These are phyloP conservation scores for Hansfordia pulvinata DNA, from an alignment of 2,329 filamentous ascomycete species.

Conservation along the genomic window DNA sequence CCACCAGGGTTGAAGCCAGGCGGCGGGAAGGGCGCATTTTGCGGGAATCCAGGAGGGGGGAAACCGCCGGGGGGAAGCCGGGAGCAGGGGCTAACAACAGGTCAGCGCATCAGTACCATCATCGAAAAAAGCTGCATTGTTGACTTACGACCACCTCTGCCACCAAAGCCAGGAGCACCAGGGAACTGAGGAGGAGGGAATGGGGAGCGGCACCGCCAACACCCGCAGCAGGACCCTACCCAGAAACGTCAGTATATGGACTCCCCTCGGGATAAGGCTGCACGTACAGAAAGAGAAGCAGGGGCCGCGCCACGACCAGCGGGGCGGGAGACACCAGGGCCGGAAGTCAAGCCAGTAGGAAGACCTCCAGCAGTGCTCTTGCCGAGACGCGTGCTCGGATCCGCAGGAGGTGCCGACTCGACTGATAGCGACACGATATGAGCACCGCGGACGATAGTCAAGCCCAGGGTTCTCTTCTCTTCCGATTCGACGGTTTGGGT, in stretches of 20 bases:
- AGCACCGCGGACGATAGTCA: constrained; percentile 88
- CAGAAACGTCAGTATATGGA: constrained; percentile 10
- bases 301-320: constrained; percentile 62
- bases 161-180: constrained; percentile 18
- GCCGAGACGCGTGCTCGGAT: constrained; percentile 81
- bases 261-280: constrained; percentile 18
- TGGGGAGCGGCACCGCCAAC: constrained; percentile 59
- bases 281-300: constrained; percentile 66
- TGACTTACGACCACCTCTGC: constrained; percentile 2
- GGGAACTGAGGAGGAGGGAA: constrained; percentile 46
- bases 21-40: constrained; percentile 29
- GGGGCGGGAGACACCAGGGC: constrained; percentile 81
- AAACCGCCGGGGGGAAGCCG: constrained; percentile 33
- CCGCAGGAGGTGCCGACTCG: constrained; percentile 87
- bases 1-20: constrained; percentile 36
- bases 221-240: constrained; percentile 66
- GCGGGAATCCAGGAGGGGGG: constrained; percentile 29
- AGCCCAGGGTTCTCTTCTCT: constrained; percentile 92
- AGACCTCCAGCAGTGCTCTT: constrained; percentile 57
- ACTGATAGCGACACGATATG: constrained; percentile 92
- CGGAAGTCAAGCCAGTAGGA: constrained; percentile 60
- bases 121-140: not conserved
- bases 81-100: constrained; percentile 26
- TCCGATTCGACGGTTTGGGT: constrained; percentile 70
- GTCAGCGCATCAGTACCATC: not conserved